Evolutionary conservation across 208 protist genomes (phyloP), one percentile per base, ranked within the genome.

Genomic region (Phytomonas francai): DNA sequence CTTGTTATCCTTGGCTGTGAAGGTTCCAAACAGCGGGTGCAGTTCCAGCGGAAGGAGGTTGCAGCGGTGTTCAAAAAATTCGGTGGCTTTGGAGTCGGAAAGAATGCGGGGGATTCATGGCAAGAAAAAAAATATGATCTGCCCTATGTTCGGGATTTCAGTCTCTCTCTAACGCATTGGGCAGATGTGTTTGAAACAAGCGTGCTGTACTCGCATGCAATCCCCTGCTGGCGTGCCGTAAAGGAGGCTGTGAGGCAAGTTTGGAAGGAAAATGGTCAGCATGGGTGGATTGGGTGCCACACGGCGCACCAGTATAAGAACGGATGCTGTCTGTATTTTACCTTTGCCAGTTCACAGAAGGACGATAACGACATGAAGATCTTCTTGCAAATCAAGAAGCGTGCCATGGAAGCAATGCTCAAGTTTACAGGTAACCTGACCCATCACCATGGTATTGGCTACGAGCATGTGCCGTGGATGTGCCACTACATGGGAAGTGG

Each of bases 71-170:
- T 92, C 76, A 82, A 81, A 63, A 45, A 75, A 34, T 85, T 81
- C 67, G 76, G 76, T 61, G 88, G 74, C 33, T 59, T 95, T 33
- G 70, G 77, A 60, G 60, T 94, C 57, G 92, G 92, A 2, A 65
- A 54, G 36, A 75, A 76, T 9, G 77, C 92, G 16, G 92, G 92
- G 22, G 72, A 70, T 36, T 88, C 81, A 72, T 97, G 92, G 92
- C 89, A 94, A 75, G 87, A 94, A 76, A 97, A 95, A 77, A 97
- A 97, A 76, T 97, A 97, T 79, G 92, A 97, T 74, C 80, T 95
- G 59, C 92, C 92, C 19, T 93, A 95, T 77, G 87, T 97, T 51
- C 85, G 92, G 19, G 92, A 97, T 73, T 93, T 97, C 63, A 82
- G 84, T 5, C 79, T 97, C 9, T 80, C 82, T 30, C 77, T 91